phyloP scores from a whole-genome alignment of 805 yeast genomes.

The Peterozyma toletana region DNA sequence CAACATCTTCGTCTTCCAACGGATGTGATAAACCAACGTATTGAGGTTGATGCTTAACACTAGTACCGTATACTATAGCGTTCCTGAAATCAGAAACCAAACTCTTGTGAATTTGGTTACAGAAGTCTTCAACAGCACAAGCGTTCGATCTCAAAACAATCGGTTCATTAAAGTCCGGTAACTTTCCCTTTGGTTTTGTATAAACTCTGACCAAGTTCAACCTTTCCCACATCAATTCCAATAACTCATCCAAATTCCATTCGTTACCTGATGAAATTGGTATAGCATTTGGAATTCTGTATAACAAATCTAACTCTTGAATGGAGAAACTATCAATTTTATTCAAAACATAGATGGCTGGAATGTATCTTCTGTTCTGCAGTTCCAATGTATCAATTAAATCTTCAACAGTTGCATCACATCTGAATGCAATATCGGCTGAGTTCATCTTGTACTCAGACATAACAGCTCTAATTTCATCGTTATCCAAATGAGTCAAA shows the following conservation, averaged over 20 bases:
- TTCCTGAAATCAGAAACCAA: constrained; percentile 88
- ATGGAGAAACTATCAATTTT: constrained; percentile 93
- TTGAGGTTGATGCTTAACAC: constrained; percentile 98
- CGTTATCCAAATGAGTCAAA: constrained; percentile 82
- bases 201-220: constrained; percentile 89
- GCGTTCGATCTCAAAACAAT: constrained; percentile 81
- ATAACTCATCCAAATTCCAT: constrained; percentile 93
- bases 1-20: constrained; percentile 94
- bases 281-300: constrained; percentile 93
- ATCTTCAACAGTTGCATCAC: constrained; percentile 98
- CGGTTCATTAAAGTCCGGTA: constrained; percentile 94
- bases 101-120: constrained; percentile 93
- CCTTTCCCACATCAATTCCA: constrained; percentile 94
- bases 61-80: constrained; percentile 88
- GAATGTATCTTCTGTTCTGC: constrained; percentile 85
- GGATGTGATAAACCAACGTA: constrained; percentile 82
- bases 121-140: constrained; percentile 88
- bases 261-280: constrained; percentile 95
- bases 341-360: constrained; percentile 90
- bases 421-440: constrained; percentile 93
- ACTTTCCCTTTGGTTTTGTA: constrained; percentile 91
- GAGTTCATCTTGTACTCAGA: constrained; percentile 90
- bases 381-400: constrained; percentile 91
- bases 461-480: constrained; percentile 94
- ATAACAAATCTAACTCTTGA: constrained; percentile 84